Conservation (phyloP, 2,329 filamentous ascomycete species). For the Hypoxylon sp. region DNA sequence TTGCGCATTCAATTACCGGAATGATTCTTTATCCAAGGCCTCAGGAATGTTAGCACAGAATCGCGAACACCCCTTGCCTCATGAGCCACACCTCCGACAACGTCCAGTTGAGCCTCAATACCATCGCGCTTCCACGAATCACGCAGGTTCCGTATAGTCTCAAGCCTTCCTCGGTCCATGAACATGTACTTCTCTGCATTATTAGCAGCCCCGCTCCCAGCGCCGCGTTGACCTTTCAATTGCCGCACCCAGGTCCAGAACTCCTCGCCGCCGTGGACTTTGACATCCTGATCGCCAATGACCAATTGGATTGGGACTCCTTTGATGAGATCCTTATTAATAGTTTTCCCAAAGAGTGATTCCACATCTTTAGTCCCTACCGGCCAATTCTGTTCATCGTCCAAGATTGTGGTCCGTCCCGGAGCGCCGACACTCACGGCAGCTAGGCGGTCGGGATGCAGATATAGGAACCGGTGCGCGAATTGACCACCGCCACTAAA, state of each 20-base stretch:
- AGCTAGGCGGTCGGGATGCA: constrained; percentile 52
- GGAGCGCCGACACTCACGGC: constrained; percentile 54
- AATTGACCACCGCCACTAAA: constrained; percentile 56
- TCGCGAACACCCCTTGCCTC: constrained; percentile 38
- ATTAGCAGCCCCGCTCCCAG: not conserved
- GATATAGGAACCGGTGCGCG: constrained; percentile 53
- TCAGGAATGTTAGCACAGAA: constrained; percentile 30
- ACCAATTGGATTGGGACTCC: constrained; percentile 45
- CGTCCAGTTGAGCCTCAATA: constrained; percentile 45
- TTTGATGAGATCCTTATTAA: constrained; percentile 39
- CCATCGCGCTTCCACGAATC: constrained; percentile 43
- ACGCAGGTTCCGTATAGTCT: constrained; percentile 35
- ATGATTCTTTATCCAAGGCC: constrained; percentile 20
- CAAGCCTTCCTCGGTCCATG: constrained; percentile 35
- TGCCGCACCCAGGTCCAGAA: constrained; percentile 47
- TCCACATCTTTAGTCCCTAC: constrained; percentile 43
- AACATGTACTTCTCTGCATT: constrained; percentile 3
- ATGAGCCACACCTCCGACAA: constrained; percentile 48
- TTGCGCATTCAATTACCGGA: not conserved
- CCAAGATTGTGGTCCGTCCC: constrained; percentile 49
- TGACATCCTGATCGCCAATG: constrained; percentile 45
- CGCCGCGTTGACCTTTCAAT: constrained; percentile 16
- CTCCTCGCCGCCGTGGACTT: constrained; percentile 42
- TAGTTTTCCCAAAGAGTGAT: constrained; percentile 37
- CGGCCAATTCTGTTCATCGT: constrained; percentile 47